Conservation (phyloP, 78 protist species). For the Dictyostelium firmibasis region DNA sequence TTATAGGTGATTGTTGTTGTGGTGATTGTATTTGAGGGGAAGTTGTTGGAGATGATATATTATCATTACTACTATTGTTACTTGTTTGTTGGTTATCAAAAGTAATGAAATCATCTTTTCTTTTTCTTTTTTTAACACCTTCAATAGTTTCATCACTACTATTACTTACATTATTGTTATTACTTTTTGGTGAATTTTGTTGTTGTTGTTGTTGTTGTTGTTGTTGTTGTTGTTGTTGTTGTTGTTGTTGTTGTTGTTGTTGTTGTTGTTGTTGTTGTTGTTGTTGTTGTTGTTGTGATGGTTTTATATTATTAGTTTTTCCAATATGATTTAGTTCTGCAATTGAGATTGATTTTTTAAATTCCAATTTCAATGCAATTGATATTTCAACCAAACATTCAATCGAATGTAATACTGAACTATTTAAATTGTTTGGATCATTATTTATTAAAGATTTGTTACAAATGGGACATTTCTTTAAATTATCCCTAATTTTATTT, state of each 20-base stretch:
- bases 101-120: neutral
- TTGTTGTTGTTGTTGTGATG: neutral
- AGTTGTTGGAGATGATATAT: neutral
- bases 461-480: neutral
- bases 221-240: neutral
- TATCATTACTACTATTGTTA: neutral
- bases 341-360: neutral
- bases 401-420: neutral
- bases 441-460: neutral
- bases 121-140: neutral
- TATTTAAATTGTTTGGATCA: neutral
- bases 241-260: neutral
- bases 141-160: neutral
- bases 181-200: neutral
- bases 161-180: neutral
- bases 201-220: neutral
- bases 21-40: neutral
- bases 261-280: neutral
- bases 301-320: neutral
- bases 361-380: neutral
- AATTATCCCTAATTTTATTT: neutral
- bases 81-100: neutral
- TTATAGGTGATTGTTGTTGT: neutral
- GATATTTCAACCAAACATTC: neutral
- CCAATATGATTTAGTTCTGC: neutral